Conservation (phyloP, 78 protist species). For the Salpingoeca rosetta region DNA sequence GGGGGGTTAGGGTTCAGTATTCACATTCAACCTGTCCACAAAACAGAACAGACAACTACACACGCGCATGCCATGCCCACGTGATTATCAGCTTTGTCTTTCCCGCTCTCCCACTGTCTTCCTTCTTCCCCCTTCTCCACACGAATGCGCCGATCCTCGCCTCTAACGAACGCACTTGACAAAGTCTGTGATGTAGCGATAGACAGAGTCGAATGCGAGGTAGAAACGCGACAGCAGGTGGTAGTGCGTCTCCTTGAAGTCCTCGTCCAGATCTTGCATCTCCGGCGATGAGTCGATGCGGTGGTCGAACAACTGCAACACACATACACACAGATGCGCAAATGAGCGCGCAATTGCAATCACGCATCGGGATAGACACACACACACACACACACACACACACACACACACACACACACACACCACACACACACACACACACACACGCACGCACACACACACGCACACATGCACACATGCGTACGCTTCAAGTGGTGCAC, state of each 20-base stretch:
- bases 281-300: neutral
- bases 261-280: conserved; percentile 63
- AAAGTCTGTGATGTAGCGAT: conserved; percentile 65
- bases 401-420: too few relatives aligned
- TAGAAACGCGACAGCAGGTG: conserved; percentile 77
- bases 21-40: too few relatives aligned
- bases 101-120: too few relatives aligned
- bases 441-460: too few relatives aligned
- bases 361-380: neutral
- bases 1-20: too few relatives aligned
- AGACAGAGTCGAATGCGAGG: conserved; percentile 75
- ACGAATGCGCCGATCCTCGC: too few relatives aligned
- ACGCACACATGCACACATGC: neutral
- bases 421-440: too few relatives aligned
- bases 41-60: too few relatives aligned
- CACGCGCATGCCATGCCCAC: too few relatives aligned
- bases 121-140: too few relatives aligned
- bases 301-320: neutral
- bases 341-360: neutral
- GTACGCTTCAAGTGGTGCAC: neutral
- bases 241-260: conserved; percentile 76
- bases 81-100: too few relatives aligned
- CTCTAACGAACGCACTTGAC: conserved; percentile 3
- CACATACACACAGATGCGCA: neutral
- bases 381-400: neutral